Evolutionary conservation across 2,329 filamentous ascomycete genomes (phyloP).

Genomic region (Zasmidium citrigriseum): DNA sequence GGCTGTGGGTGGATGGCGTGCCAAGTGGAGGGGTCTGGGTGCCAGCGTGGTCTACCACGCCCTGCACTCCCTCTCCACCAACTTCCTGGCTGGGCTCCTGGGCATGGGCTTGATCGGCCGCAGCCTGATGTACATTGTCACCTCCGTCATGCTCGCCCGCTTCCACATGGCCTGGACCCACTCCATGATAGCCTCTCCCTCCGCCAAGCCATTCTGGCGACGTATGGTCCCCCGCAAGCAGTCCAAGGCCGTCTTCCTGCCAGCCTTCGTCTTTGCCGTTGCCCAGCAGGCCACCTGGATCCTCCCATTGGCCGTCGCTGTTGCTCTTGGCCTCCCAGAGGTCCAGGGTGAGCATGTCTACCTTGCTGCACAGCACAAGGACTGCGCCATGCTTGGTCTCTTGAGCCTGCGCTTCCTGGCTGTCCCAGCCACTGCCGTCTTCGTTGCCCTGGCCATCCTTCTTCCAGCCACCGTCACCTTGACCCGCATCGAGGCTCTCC

Average conservation of each 20-base stretch:
- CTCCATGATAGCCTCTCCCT: conserved; percentile 74
- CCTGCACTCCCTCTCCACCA: conserved; percentile 28
- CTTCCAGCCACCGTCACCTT: conserved; percentile 79
- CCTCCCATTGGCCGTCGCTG: conserved; percentile 51
- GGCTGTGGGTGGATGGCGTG: conserved; percentile 36
- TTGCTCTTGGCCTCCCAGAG: conserved; percentile 49
- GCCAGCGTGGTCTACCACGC: conserved; percentile 38
- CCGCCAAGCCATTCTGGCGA: conserved; percentile 62
- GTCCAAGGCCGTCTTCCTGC: conserved; percentile 68
- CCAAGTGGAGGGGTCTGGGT: conserved; percentile 38
- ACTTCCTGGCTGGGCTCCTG: conserved; percentile 38
- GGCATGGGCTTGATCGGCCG: conserved; percentile 47
- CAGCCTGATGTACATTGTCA: conserved; percentile 56
- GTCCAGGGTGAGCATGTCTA: conserved; percentile 31
- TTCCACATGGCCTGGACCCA: conserved; percentile 81
- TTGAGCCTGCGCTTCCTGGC: conserved; percentile 45
- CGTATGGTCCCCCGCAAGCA: conserved; percentile 68
- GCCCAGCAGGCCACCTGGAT: conserved; percentile 52
- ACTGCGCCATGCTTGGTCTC: conserved; percentile 29
- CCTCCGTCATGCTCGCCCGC: conserved; percentile 64
- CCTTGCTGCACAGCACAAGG: conserved; percentile 23
- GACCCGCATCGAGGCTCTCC: conserved; percentile 80
- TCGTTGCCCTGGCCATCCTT: conserved; percentile 66
- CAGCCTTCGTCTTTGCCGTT: conserved; percentile 65
- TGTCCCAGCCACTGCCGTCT: conserved; percentile 38